Base-by-base conservation (phyloP, 495 filamentous ascomycete genomes). In the Aspergillus diversus region DNA sequence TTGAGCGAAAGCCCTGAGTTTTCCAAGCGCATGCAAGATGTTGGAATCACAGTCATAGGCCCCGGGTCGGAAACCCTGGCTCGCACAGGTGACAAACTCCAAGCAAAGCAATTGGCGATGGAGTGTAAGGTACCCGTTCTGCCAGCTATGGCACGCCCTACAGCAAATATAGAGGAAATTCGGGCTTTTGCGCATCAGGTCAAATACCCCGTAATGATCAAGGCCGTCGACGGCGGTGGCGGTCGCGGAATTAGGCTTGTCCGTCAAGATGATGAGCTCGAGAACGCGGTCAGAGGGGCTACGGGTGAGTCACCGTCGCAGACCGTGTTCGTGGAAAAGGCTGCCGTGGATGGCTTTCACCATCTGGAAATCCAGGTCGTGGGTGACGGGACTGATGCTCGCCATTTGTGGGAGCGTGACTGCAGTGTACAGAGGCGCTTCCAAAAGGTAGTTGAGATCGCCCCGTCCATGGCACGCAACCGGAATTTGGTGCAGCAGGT, bases 331-430 rank as follows among this genome's bases (percentile, higher is more conserved):
- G 77, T 79, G n/a, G 83, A 85, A 55, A 82, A 77, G 63, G 81
- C 81, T 43, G 76, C 79, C 31, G 75, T 78, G n/a, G 69, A 75
- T 46, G 77, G 80, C 0, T 84, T 83, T 33, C 81, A 78, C 37
- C 84, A 87, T 64, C 71, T 88, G 13, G 84, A 88, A 61, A 80
- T 88, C 11, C 85, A 87, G 59, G 76, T 88, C 21, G 73, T 87
- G 21, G 86, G 86, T 15, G 83, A 87, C 63, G 83, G 83, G 0
- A 76, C 73, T 0, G 75, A 80, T n/a, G 82, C 83, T 3, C 73
- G 80, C 7, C 77, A 83, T 64, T 73, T 86, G 8, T 82, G 83
- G 62, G 84, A 87, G 67, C 73, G 85, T 55, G 86, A 88, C 39
- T 88, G 86, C 56, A 84, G 80, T 52, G 79, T 87, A 5, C 85